Conservation (phyloP, 1,284 basidiomycete genomes). For the Mrakiaceae sp. region DNA sequence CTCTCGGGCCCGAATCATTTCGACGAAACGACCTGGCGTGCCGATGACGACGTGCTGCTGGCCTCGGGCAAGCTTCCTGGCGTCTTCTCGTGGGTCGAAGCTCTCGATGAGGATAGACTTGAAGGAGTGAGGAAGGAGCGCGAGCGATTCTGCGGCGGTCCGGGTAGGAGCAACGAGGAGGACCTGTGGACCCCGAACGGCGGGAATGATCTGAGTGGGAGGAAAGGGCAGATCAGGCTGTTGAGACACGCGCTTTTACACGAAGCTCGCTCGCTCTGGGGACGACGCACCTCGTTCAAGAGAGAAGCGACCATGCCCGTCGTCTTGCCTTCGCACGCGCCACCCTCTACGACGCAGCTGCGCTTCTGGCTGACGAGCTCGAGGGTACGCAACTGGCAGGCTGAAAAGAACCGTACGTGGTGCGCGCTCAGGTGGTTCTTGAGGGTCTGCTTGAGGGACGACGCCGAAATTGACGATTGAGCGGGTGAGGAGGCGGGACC, state of each 20-base stretch:
- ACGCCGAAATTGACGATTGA: neutral
- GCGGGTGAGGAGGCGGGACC: neutral
- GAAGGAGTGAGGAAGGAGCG: neutral
- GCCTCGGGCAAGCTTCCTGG: neutral
- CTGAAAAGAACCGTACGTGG: neutral
- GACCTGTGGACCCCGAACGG: neutral
- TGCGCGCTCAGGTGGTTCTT: neutral
- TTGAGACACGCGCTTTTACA: too few relatives aligned
- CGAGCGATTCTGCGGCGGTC: neutral
- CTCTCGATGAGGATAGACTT: neutral
- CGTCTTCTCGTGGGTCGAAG: neutral
- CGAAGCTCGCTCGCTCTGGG: too few relatives aligned
- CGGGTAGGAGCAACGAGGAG: neutral
- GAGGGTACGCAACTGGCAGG: neutral
- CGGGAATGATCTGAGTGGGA: too few relatives aligned
- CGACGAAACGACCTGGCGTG: neutral
- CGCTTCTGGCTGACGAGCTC: neutral
- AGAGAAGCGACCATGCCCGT: neutral
- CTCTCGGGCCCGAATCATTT: neutral
- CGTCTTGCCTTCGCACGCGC: neutral
- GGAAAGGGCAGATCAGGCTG: too few relatives aligned
- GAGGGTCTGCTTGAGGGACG: neutral
- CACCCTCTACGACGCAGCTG: neutral
- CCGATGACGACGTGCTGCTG: conserved; percentile 1
- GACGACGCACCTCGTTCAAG: neutral